Evolutionary conservation across 2,329 filamentous ascomycete species (phyloP).

Genomic region (Cladosporium sp.): DNA sequence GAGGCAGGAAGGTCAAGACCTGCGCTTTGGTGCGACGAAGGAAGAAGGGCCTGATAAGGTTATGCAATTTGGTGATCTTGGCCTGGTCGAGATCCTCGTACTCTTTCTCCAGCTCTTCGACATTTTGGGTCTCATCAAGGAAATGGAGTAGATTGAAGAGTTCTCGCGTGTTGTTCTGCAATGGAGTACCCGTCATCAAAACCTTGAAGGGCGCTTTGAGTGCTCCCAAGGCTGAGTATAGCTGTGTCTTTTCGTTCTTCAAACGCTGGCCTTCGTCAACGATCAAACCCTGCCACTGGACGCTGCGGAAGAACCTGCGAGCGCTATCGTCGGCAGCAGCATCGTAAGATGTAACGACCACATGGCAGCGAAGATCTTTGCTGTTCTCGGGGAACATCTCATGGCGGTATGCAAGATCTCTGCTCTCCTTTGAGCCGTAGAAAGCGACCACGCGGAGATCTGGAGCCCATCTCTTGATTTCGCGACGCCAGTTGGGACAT

Average conservation of each 20-base stretch:
- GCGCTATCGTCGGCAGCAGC: slow-evolving; percentile 69
- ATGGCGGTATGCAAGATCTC: slow-evolving; percentile 70
- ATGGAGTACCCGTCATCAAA: slow-evolving; percentile 78
- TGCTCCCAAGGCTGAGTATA: slow-evolving; percentile 68
- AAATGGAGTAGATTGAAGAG: slow-evolving; percentile 97
- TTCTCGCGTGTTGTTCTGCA: slow-evolving; percentile 93
- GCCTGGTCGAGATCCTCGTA: slow-evolving; percentile 76
- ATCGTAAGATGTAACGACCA: slow-evolving; percentile 94
- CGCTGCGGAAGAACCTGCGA: slow-evolving; percentile 57
- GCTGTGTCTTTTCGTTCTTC: slow-evolving; percentile 81
- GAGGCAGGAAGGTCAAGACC: slow-evolving; percentile 83
- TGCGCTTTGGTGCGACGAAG: slow-evolving; percentile 78
- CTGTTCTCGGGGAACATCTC: slow-evolving; percentile 70
- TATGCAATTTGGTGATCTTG: slow-evolving; percentile 73
- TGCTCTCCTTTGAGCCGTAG: slow-evolving; percentile 69
- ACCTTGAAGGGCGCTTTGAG: slow-evolving; percentile 78
- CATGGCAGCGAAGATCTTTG: slow-evolving; percentile 72
- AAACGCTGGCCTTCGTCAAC: slow-evolving; percentile 93
- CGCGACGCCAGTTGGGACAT: slow-evolving; percentile 93
- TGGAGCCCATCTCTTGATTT: slow-evolving; percentile 91
- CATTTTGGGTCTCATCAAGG: slow-evolving; percentile 66
- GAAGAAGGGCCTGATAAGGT: slow-evolving; percentile 69
- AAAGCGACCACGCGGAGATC: slow-evolving; percentile 84
- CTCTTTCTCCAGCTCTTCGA: slow-evolving; percentile 65
- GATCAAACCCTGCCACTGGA: slow-evolving; percentile 81